phyloP scores from a whole-genome alignment of 129 eudicot species.

The Flaveria ramosissima region DNA sequence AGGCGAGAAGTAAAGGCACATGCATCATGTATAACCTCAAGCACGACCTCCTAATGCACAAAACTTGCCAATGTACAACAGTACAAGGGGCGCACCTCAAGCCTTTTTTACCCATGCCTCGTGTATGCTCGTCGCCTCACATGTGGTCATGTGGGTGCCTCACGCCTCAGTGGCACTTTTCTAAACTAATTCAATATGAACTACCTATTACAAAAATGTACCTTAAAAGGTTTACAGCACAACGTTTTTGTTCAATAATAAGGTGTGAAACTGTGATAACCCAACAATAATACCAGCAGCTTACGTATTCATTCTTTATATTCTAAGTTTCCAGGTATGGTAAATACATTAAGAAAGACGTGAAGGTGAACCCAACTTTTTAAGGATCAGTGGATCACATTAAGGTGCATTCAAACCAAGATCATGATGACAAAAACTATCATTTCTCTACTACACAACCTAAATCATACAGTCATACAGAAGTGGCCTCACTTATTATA shows the following conservation, averaged over 20 bases:
- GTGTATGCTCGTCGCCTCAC: too few relatives aligned
- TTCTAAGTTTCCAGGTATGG: neutral
- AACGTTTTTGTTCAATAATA: too few relatives aligned
- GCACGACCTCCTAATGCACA: too few relatives aligned
- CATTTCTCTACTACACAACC: neutral
- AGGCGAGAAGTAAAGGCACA: too few relatives aligned
- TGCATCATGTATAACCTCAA: too few relatives aligned
- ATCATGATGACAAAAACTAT: neutral
- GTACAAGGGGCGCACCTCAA: too few relatives aligned
- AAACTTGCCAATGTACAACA: too few relatives aligned
- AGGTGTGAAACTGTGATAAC: too few relatives aligned
- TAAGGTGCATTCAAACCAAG: neutral
- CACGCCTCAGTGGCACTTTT: neutral
- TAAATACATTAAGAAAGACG: neutral
- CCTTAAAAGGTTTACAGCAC: constrained; percentile 3
- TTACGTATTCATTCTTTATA: neutral
- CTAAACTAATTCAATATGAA: neutral
- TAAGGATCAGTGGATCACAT: neutral
- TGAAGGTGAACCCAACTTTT: neutral
- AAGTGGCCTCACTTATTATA: neutral
- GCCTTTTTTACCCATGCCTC: too few relatives aligned
- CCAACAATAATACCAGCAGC: neutral
- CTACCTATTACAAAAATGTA: neutral
- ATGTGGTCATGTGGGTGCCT: too few relatives aligned
- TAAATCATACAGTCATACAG: neutral